Evolutionary conservation across 192 early-diverging fungal species (phyloP).

Genomic region (Umbelopsis sp.): DNA sequence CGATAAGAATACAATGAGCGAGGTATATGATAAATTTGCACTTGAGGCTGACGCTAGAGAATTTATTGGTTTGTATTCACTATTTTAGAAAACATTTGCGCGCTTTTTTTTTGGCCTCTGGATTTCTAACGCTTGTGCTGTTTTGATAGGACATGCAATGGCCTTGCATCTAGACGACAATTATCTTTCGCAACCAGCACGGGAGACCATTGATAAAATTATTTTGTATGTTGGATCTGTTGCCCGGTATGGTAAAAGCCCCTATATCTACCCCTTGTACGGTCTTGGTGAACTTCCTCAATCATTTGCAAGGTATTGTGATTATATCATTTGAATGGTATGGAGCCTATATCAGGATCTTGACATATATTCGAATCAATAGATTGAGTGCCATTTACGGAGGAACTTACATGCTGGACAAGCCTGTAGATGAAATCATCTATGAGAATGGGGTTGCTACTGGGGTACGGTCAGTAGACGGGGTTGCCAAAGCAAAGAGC

Average conservation of each 20-base stretch:
- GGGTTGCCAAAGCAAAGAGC: constrained; percentile 77
- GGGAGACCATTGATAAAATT: constrained; percentile 87
- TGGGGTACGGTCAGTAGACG: constrained; percentile 88
- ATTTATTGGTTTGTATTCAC: constrained; percentile 61
- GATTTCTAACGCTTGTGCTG: too few species aligned
- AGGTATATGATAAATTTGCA: constrained; percentile 88
- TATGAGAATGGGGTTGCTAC: constrained; percentile 79
- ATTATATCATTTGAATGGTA: too few species aligned
- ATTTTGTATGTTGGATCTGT: constrained; percentile 93
- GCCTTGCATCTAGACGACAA: constrained; percentile 93
- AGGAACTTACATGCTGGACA: constrained; percentile 98
- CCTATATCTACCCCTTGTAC: constrained; percentile 98
- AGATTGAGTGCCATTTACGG: constrained; percentile 97
- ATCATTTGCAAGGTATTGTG: constrained; percentile 92
- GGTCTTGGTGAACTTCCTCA: constrained; percentile 98
- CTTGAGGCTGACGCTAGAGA: constrained; percentile 94
- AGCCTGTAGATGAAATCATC: constrained; percentile 88
- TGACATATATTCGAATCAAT: neutral
- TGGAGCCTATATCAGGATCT: too few species aligned
- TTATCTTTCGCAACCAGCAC: constrained; percentile 70
- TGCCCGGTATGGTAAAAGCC: constrained; percentile 91
- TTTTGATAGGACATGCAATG: constrained; percentile 82
- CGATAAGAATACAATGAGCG: constrained; percentile 76
- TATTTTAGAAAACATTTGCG: too few species aligned
- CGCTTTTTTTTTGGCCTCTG: too few species aligned